Evolutionary conservation across 441 rosid species (phyloP), one percentile per base, ranked within the genome.

Genomic region (Pelargonium cotyledonis): DNA sequence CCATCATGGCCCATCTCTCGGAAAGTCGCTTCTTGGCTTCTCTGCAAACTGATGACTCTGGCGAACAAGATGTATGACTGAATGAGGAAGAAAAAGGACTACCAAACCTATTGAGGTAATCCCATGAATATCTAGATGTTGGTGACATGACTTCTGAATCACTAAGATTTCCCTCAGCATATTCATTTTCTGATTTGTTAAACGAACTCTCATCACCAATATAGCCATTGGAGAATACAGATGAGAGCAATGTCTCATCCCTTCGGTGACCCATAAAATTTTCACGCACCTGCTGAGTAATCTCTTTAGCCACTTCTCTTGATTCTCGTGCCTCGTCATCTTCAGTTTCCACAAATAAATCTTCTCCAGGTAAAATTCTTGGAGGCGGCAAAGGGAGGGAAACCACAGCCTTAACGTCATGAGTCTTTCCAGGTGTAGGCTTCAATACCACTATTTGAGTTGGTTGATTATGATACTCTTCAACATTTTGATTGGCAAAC

Each of bases 11-110:
- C 99, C 97, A 95, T 82, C 99, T 87, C 82, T 95, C 97, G 43
- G 97, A 91, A 61, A 95, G 94, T 40, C 96, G 86, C 76, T 85
- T 95, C 79, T 88, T 95, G 5, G 97, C 97, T 80, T 95, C 99
- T 79, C 88, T 84, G 69, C 91, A 91, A 76, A 93, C 97, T 65
- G 92, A 89, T 66, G 98, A 93, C 84, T 90, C 97, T 0, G 97
- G 94, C 73, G 96, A 89, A 69, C 78, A 85, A 5, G 96, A 89
- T 11, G 81, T 84, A 40, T 84, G 89, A 75, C 97, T 88, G 74
- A 91, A 85, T 46, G 93, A 85, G 65, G 87, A 84, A 70, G 89
- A 84, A 70, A 77, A 84, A 38, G 91, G 90, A 72, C 90, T 88
- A 55, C 79, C 90, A 79, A 83, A 79, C 84, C 89, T 85, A 72